Evolutionary conservation across 192 early-diverging fungal species (phyloP).

Genomic region (Backusella australiensis): DNA sequence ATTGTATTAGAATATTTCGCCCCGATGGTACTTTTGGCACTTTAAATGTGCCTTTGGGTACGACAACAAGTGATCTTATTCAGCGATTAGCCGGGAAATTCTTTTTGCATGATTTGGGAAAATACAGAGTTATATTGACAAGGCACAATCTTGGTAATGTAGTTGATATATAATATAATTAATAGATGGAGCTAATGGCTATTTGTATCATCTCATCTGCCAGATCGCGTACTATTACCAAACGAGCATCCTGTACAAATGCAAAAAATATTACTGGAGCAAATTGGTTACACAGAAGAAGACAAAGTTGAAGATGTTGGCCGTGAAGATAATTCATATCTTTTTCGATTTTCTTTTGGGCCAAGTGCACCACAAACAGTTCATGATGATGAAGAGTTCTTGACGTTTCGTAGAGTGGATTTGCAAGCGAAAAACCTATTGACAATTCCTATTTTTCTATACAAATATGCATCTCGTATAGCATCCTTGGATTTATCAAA

Average conservation of each 20-base stretch:
- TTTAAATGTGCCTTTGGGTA: slow-evolving; percentile 61
- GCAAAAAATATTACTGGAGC: slow-evolving; percentile 68
- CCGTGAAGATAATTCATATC: slow-evolving; percentile 83
- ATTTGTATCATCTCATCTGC: background rate
- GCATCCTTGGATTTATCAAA: slow-evolving; percentile 76
- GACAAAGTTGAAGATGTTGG: slow-evolving; percentile 79
- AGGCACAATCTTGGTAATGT: slow-evolving; percentile 28
- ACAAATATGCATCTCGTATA: slow-evolving; percentile 67
- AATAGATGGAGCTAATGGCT: background rate
- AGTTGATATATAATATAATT: background rate
- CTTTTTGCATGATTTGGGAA: slow-evolving; percentile 67
- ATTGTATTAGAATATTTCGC: slow-evolving; percentile 74
- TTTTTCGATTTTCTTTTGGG: slow-evolving; percentile 74
- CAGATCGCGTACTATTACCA: slow-evolving; percentile 68
- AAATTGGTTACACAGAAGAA: slow-evolving; percentile 75
- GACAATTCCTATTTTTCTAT: slow-evolving; percentile 77
- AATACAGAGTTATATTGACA: slow-evolving; percentile 18
- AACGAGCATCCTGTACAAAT: slow-evolving; percentile 75
- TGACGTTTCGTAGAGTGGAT: slow-evolving; percentile 59
- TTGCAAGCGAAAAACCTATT: slow-evolving; percentile 69
- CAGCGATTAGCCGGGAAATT: slow-evolving; percentile 77
- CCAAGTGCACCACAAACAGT: slow-evolving; percentile 36
- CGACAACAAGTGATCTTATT: slow-evolving; percentile 71
- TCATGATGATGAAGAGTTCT: slow-evolving; percentile 40
- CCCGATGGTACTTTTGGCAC: slow-evolving; percentile 80